A percentile compares a stretch with the other conserved stretches of the same genome.
Evolutionary conservation across 2,329 filamentous ascomycete genomes (phyloP).

Genomic region (Neurospora sp.): DNA sequence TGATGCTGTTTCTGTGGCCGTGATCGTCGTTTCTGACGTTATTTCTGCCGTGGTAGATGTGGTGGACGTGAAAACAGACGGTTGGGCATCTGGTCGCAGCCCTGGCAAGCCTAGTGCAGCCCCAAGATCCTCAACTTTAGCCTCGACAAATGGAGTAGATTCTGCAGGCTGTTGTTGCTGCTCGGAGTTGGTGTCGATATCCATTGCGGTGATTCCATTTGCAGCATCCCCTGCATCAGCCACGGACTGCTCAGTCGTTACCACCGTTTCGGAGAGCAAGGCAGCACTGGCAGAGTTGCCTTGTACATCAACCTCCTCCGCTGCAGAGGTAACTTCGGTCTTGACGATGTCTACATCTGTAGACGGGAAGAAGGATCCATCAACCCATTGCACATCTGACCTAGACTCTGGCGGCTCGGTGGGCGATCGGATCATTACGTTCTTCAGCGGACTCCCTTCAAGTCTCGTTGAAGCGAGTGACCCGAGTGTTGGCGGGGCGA

Average conservation of each 20-base stretch:
- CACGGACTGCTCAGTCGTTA: not conserved
- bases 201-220: not conserved
- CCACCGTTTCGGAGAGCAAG: not conserved
- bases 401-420: conserved; percentile 23
- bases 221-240: not conserved
- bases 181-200: not conserved
- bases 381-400: conserved; percentile 6
- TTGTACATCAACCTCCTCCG: not conserved
- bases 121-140: not conserved
- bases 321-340: not conserved
- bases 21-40: not conserved
- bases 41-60: not conserved
- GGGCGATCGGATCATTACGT: conserved; percentile 38
- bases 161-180: not conserved
- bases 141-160: not conserved
- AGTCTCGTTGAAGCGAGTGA: conserved; percentile 23
- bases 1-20: not conserved
- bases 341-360: conserved; percentile 8
- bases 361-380: conserved; percentile 1
- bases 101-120: not conserved
- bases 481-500: conserved; percentile 15
- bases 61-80: not conserved
- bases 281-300: not conserved
- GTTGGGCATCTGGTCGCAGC: not conserved
- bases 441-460: conserved; percentile 44